phyloP scores from a whole-genome alignment of 2,329 filamentous ascomycete species.

The Penicillium olsonii region DNA sequence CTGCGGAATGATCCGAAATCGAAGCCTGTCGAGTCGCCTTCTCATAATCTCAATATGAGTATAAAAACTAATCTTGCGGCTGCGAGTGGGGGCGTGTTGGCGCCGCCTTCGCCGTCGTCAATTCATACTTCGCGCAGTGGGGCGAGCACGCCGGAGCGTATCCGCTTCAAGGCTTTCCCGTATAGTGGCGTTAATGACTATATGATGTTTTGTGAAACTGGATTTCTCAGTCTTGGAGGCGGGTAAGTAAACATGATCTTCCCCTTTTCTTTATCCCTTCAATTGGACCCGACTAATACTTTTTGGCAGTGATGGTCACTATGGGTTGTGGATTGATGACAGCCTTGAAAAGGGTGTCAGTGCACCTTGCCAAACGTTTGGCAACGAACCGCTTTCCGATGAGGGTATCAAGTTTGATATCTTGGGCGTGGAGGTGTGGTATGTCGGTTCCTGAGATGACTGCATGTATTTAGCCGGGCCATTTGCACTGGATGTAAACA shows the following conservation, averaged over 20 bases:
- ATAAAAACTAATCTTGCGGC: conserved; percentile 26
- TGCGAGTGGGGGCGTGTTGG: conserved; percentile 25
- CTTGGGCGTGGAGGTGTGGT: conserved; percentile 90
- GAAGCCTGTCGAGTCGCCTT: conserved; percentile 17
- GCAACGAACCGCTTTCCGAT: conserved; percentile 90
- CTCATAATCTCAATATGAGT: conserved; percentile 26
- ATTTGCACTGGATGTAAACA: conserved; percentile 7
- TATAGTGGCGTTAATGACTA: conserved; percentile 97
- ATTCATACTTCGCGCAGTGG: conserved; percentile 41
- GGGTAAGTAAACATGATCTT: conserved; percentile 50
- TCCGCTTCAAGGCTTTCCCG: conserved; percentile 95
- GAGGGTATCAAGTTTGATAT: conserved; percentile 91
- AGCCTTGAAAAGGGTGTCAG: conserved; percentile 81
- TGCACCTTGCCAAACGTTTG: conserved; percentile 83
- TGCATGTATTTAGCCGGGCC: background rate
- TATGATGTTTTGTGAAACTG: conserved; percentile 86
- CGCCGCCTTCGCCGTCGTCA: conserved; percentile 27
- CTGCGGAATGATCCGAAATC: conserved; percentile 39
- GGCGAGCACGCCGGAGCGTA: conserved; percentile 66
- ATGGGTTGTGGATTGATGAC: conserved; percentile 91
- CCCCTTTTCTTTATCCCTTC: too few relatives aligned
- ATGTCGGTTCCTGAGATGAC: conserved; percentile 61
- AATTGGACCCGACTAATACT: conserved; percentile 8
- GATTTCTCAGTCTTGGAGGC: conserved; percentile 83
- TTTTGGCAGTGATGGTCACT: conserved; percentile 68